Evolutionary conservation across 192 early-diverging fungal species (phyloP).

Genomic region (Entomortierella lignicola): DNA sequence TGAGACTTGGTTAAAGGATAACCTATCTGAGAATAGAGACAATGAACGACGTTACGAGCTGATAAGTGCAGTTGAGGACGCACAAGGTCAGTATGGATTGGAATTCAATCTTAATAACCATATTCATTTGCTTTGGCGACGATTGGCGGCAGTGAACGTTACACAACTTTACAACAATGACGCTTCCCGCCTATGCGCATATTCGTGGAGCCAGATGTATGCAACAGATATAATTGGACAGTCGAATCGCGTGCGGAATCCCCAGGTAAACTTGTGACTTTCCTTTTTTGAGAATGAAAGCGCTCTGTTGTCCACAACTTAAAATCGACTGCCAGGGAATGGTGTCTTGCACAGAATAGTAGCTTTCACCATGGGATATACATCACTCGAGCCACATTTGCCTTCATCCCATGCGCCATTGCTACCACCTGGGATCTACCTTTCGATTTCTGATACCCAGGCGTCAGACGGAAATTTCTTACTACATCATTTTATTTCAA

Average conservation of each 20-base stretch:
- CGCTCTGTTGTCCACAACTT: too few relatives aligned
- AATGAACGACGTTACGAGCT: background rate
- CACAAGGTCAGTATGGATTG: background rate
- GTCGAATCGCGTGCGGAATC: background rate
- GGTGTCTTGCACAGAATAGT: background rate
- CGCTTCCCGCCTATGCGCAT: too few relatives aligned
- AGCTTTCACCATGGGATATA: constrained; percentile 57
- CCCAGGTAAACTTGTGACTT: background rate
- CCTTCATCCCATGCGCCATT: constrained; percentile 57
- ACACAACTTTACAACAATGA: background rate
- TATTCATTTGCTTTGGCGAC: too few relatives aligned
- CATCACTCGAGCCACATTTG: constrained; percentile 59
- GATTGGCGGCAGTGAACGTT: background rate
- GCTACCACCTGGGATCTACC: constrained; percentile 53
- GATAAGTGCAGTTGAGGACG: constrained; percentile 5
- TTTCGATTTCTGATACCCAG: constrained; percentile 68
- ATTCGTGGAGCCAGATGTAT: background rate
- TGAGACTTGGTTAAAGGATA: background rate
- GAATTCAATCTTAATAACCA: background rate
- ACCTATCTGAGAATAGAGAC: background rate
- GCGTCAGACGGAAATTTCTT: constrained; percentile 69
- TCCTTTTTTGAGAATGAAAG: too few relatives aligned
- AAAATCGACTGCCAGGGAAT: too few relatives aligned
- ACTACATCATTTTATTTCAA: constrained; percentile 70
- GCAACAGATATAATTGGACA: background rate